A percentile compares a stretch with the other conserved stretches of the same genome.
phyloP scores from a whole-genome alignment of 257 asterid species.

The Penstemon barbatus region DNA sequence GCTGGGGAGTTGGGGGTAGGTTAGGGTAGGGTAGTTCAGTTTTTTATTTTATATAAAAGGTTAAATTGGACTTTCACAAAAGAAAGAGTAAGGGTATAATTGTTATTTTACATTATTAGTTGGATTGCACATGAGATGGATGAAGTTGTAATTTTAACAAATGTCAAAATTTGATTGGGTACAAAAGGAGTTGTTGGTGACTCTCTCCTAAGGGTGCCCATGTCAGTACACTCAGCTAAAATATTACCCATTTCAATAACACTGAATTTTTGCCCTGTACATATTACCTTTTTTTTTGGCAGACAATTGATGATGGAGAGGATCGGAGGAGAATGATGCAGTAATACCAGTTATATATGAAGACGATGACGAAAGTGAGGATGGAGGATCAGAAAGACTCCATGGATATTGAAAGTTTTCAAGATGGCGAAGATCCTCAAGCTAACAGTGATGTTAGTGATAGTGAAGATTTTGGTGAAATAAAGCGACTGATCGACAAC shows the following conservation, averaged over 20 bases:
- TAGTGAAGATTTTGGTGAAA: conserved; percentile 42
- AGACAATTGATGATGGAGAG: conserved; percentile 60
- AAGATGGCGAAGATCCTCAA: conserved; percentile 47
- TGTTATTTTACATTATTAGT: no score
- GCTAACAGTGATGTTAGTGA: conserved; percentile 50
- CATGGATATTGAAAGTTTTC: conserved; percentile 64
- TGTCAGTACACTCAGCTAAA: conserved; percentile 40
- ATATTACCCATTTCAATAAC: no score
- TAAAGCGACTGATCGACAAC: conserved; percentile 39
- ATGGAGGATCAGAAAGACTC: conserved; percentile 56
- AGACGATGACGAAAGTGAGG: conserved; percentile 61
- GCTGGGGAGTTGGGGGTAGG: no score
- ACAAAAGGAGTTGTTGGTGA: no score
- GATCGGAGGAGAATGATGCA: conserved; percentile 48
- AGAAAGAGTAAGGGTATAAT: no score
- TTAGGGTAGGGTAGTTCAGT: no score
- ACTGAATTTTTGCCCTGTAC: neutral
- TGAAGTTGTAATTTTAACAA: no score
- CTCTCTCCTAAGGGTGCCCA: no score
- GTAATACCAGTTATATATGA: conserved; percentile 57
- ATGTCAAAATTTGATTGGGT: no score
- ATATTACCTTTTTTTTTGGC: conserved; percentile 15
- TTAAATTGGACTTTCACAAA: no score
- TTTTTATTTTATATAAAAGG: no score
- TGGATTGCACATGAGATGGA: no score